Base-by-base conservation (phyloP, 208 protist species). In the Trypanosoma caninum region DNA sequence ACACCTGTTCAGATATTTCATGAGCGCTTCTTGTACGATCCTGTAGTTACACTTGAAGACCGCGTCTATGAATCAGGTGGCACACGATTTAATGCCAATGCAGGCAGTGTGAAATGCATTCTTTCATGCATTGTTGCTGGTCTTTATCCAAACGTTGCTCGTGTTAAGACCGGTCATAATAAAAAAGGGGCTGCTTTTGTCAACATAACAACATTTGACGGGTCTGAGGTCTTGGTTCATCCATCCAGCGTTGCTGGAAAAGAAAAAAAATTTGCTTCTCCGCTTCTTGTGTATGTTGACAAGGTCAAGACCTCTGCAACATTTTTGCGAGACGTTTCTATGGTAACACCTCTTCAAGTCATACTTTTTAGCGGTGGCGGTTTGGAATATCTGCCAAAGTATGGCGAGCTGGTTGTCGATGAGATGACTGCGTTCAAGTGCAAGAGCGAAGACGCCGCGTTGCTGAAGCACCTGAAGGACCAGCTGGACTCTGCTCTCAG, bases 81-180 rank as follows among this genome's bases (percentile, higher is more conserved):
- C 6, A 54, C 59, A 35, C 57, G 64, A 20, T 92, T 84, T 59
- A 98, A 98, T 66, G 55, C 61, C 9, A 97, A 98, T 69, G 82
- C 80, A 4, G 68, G 59, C 18, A 97, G 89, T 59, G 58, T 68
- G n/a, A 79, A 86, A 31, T 88, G 93, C 53, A 84, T 98, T 52
- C 73, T 92, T 20, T 88, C 94, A 0, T 94, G 90, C 22, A 59
- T 98, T 3, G 91, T 93, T 31, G 93, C 94, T n/a, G 97, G 95
- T 8, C 84, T 98, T 18, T 97, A 98, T 76, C 95, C 95, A n/a
- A 98, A 98, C 53, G 76, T 98, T 11, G 91, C 92, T 11, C 77
- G 69, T 25, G 60, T 84, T 33, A 91, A 80, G 44, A 63, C 22
- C 14, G 33, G 25, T 31, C 37, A 37, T 40, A 16, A 51, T 51